Percentiles rank a stretch among this genome's conserved stretches.
phyloP scores from a whole-genome alignment of 2,329 filamentous ascomycete species.

The Chrysoporthe cubensis region DNA sequence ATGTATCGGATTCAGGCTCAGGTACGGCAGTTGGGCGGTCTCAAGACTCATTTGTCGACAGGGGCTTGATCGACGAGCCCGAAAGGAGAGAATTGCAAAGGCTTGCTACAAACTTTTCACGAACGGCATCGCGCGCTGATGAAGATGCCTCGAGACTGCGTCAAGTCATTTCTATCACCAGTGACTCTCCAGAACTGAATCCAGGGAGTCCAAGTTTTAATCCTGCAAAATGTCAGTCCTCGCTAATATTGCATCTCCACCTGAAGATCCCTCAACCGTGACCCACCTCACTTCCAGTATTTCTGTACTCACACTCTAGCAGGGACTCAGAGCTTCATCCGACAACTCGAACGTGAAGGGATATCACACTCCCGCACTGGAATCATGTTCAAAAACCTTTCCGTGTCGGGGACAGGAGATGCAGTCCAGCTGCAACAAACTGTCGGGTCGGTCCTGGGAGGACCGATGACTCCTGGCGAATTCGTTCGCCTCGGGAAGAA shows the following conservation, averaged over 20 bases:
- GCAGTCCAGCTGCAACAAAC: constrained; percentile 72
- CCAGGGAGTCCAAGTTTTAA: neutral
- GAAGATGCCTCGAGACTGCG: neutral
- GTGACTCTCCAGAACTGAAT: neutral
- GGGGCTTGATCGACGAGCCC: neutral
- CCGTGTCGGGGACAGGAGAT: constrained; percentile 68
- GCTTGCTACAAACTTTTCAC: neutral
- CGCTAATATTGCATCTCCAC: neutral
- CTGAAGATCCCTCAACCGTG: too few species aligned
- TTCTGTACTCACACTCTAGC: neutral
- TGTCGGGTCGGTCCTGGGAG: constrained; percentile 61
- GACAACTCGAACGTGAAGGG: constrained; percentile 7
- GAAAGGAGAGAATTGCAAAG: neutral
- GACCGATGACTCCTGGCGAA: constrained; percentile 62
- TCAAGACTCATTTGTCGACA: neutral
- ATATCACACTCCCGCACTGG: constrained; percentile 50
- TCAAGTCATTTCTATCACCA: neutral
- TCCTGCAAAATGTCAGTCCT: neutral
- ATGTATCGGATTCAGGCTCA: neutral
- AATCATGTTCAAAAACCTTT: constrained; percentile 66
- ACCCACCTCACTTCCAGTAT: neutral
- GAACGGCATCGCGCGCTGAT: neutral
- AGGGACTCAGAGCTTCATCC: neutral
- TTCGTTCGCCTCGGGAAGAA: constrained; percentile 52
- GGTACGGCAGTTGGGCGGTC: neutral